Conservation (phyloP, 1,284 basidiomycete genomes). For the Phlebopus sp. region DNA sequence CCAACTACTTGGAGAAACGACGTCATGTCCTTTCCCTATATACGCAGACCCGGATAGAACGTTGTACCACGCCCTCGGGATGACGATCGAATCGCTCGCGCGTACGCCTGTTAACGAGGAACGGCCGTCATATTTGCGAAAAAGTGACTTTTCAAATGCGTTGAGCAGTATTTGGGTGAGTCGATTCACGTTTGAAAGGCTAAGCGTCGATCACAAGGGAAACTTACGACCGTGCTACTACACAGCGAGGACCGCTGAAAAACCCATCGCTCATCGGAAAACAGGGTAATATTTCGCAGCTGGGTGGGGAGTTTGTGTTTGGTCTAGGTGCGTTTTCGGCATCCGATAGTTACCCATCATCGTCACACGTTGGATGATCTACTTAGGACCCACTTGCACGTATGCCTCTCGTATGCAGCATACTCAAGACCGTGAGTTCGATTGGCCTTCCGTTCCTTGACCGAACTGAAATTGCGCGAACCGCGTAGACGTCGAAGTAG, state of each 20-base stretch:
- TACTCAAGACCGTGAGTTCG: slow-evolving; percentile 56
- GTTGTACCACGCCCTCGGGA: slow-evolving; percentile 51
- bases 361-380: neutral
- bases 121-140: slow-evolving; percentile 46
- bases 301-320: slow-evolving; percentile 63
- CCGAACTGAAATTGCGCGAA: neutral
- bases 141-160: slow-evolving; percentile 31
- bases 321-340: slow-evolving; percentile 44
- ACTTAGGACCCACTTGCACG: slow-evolving; percentile 37
- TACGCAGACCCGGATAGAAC: slow-evolving; percentile 58
- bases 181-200: neutral
- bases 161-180: slow-evolving; percentile 49
- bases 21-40: slow-evolving; percentile 47
- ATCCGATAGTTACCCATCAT: neutral
- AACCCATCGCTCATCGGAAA: slow-evolving; percentile 50
- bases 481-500: slow-evolving; percentile 42
- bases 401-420: slow-evolving; percentile 58
- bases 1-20: slow-evolving; percentile 37
- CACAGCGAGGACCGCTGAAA: slow-evolving; percentile 43
- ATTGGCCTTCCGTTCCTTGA: neutral
- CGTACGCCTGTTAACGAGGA: slow-evolving; percentile 44
- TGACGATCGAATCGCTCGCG: slow-evolving; percentile 45
- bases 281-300: slow-evolving; percentile 55
- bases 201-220: neutral
- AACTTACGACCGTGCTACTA: neutral